Base-by-base conservation (phyloP, 306 rosid species). In the Vicia faba region DNA sequence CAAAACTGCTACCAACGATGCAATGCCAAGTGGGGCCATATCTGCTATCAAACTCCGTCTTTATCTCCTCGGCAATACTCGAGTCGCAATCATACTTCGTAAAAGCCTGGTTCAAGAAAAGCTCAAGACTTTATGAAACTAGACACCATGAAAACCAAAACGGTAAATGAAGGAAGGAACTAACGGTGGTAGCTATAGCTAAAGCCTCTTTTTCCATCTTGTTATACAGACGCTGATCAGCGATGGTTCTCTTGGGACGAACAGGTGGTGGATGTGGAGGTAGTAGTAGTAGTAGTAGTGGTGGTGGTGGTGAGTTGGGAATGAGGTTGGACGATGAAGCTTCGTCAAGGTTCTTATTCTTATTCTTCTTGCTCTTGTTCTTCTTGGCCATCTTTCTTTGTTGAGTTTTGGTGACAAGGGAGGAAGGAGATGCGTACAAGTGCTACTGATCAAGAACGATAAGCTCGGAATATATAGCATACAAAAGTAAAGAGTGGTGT, bases 11-110 rank as follows among this genome's bases (percentile, higher is more conserved):
- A 53, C 97, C 97, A 44, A 91, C 91, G 68, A 91, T 91, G 80
- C 97, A 91, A 84, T 91, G 97, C 97, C 97, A 91, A 61, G 96
- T 82, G 25, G 96, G 89, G 7, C 96, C 95, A 46, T 85, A 89
- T 78, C 80, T 87, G 78, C 77, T 80, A 70, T 91, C 96, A 59
- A 91, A 91, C 82, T 88, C 97, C 79, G 83, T 85, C 89, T 85
- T 91, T 76, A 91, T 89, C 58, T 60, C 79, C 78, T 88, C 95
- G 11, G 97, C 97, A 44, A 88, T 89, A 38, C 89, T 95, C 71
- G 81, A 87, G 85, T 91, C 96, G 5, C 84, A 83, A 68, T 83
- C 62, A 68, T 83, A 73, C 81, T 76, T 91, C 88, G 88, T 89
- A 79, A 91, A 91, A 41, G 96, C 97, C 97, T 54, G 29, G 4